Conservation (phyloP, 2,329 filamentous ascomycete species). For the Huntiella omanensis region DNA sequence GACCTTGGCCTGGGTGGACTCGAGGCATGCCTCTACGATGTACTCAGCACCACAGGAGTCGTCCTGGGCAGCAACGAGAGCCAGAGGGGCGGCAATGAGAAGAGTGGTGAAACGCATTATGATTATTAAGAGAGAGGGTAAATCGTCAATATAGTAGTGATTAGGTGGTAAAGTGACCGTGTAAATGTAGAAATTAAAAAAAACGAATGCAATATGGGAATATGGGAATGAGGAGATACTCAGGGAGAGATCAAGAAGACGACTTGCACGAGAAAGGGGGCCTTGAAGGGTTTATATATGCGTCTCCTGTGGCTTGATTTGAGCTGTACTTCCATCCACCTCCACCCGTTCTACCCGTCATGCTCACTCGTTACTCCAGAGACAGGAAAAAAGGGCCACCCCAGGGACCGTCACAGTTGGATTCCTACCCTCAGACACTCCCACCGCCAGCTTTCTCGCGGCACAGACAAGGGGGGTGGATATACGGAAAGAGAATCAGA, state of each 20-base stretch:
- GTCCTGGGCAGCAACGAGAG: constrained; percentile 16
- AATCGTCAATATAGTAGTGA: neutral
- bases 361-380: neutral
- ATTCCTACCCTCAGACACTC: too few species aligned
- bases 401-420: too few species aligned
- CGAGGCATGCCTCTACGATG: constrained; percentile 28
- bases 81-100: constrained; percentile 19
- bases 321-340: too few species aligned
- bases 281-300: too few species aligned
- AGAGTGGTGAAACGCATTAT: constrained; percentile 28
- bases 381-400: neutral
- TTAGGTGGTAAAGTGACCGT: neutral
- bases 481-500: too few species aligned
- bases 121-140: constrained; percentile 7
- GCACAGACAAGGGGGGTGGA: too few species aligned
- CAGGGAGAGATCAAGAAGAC: neutral
- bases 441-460: too few species aligned
- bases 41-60: constrained; percentile 24
- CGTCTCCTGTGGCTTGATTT: too few species aligned
- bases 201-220: neutral
- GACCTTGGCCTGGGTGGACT: constrained; percentile 22
- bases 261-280: too few species aligned
- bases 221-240: constrained; percentile 1
- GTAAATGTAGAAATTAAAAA: neutral
- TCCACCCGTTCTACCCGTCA: too few species aligned